Evolutionary conservation across 495 filamentous ascomycete species (phyloP), one percentile per base, ranked within the genome.

Genomic region (Durotheca rogersii): DNA sequence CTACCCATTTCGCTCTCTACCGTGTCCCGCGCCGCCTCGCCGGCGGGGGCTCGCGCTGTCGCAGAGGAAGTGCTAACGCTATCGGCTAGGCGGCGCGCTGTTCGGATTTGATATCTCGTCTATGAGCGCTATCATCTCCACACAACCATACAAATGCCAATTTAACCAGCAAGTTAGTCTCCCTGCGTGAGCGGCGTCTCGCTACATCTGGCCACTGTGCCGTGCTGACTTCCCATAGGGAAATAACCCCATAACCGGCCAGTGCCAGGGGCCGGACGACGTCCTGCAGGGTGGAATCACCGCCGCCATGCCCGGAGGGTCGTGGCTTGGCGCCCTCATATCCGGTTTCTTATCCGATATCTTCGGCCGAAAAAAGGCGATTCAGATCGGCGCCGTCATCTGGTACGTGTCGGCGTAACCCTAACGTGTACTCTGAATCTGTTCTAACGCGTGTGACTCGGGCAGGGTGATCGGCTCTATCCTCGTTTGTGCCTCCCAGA

Each of bases 41-140:
- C 29, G 9, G 17, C 20, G 31, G 32, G 15, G n/a, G n/a, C n/a
- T n/a, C 32, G 21, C 25, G 7, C 6, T 32, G 16, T 33, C 30
- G 34, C 36, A 25, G 32, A 19, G 16, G 4, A 31, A 16, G 53
- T 48, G 55, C 43, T 68, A 39, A 60, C 23, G 78, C 46, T 27
- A 2, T 15, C 25, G 23, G 9, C 40, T 47, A 78, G 89, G 89
- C 51, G 89, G 88, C 65, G 84, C 79, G 37, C 78, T 91, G 12
- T 92, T 94, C 54, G 87, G 87, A 46, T 90, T 90, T 58, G 88
- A 89, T 72, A 88, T 90, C 65, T 79, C 79, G 47, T 88, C 85
- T n/a, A 86, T 90, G 86, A 85, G 80, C 12, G 87, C 86, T 39
- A 87, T 88, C 55, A 84, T 86, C 66, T 72, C 72, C 18, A 80